Evolutionary conservation across 2,329 filamentous ascomycete genomes (phyloP).

Genomic region (Clarireedia hainanense): DNA sequence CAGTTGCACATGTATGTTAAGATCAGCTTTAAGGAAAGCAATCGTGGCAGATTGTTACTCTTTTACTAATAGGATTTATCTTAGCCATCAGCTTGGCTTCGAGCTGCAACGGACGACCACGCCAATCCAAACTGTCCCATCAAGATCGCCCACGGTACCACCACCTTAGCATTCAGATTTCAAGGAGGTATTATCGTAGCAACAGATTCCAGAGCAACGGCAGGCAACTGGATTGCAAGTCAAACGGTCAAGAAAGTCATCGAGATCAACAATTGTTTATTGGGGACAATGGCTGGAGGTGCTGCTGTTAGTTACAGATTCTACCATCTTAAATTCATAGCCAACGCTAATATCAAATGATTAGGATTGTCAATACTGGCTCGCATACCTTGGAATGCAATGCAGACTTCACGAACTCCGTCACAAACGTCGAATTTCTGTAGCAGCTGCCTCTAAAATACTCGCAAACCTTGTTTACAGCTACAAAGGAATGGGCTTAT

Average conservation of each 20-base stretch:
- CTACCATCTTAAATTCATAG: background rate
- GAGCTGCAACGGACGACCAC: conserved; percentile 93
- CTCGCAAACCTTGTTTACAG: conserved; percentile 96
- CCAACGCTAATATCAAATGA: background rate
- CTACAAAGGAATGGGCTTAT: conserved; percentile 98
- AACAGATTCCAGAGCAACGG: conserved; percentile 93
- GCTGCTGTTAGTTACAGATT: conserved; percentile 58
- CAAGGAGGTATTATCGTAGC: conserved; percentile 97
- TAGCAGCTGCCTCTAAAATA: conserved; percentile 96
- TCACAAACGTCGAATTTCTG: conserved; percentile 97
- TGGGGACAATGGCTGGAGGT: conserved; percentile 97
- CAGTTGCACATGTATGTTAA: conserved; percentile 71
- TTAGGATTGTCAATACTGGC: conserved; percentile 98
- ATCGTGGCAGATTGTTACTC: conserved; percentile 44
- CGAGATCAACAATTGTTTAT: conserved; percentile 87
- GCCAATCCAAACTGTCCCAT: conserved; percentile 96
- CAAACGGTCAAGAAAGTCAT: conserved; percentile 99
- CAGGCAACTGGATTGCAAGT: conserved; percentile 98
- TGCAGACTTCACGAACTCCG: conserved; percentile 98
- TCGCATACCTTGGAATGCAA: conserved; percentile 97
- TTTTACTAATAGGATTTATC: conserved; percentile 42
- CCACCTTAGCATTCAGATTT: conserved; percentile 95
- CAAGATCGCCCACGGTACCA: conserved; percentile 98
- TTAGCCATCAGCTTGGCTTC: conserved; percentile 87
- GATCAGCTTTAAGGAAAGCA: background rate